Evolutionary conservation across 1,284 basidiomycete genomes (phyloP), one percentile per base, ranked within the genome.

Genomic region (Apiotrichum sp.): DNA sequence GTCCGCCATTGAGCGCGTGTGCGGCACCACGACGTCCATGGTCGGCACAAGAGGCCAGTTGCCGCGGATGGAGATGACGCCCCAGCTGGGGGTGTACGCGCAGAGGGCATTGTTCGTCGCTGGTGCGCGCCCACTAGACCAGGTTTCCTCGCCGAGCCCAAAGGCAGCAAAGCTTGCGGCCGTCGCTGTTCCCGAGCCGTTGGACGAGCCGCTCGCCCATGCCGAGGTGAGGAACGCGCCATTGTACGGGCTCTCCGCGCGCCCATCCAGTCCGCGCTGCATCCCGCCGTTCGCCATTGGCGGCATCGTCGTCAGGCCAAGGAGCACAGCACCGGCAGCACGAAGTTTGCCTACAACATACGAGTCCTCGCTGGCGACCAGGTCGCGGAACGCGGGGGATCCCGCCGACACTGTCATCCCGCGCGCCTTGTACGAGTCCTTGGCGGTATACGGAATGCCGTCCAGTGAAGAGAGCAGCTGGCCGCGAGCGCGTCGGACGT

Each of bases 241-340:
- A 35, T 56, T 56, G 50, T 52, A 56, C 3, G 55, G 55, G 6
- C 29, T 34, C 46, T 56, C 55, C 11, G 55, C 55, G 35, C 55
- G 55, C 3, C 55, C 55, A 46, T 56, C 50, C 22, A 56, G 50
- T 7, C 55, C 55, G 16, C 55, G 55, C 55, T 56, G 55, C 55
- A 56, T 52, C 35, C 55, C 55, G n/a, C 55, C 55, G 22, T 46
- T 47, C 8, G 55, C 55, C 10, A 56, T 13, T 6, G 55, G 55
- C 7, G 55, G 55, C 55, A 56, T 56, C 35, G 43, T 56, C 6
- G 55, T 56, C 9, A 32, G 50, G 1, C 55, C 55, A 4, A 56
- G 40, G 4, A 56, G 32, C 10, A 56, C 31, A 6, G 55, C 55
- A 29, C 55, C 55, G 0, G 50, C 55, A 0, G 39, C 40, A 11